Percentiles rank a stretch among this genome's conserved stretches.
phyloP scores from a whole-genome alignment of 1,139 yeast species.

The Geotrichum klebahnii region DNA sequence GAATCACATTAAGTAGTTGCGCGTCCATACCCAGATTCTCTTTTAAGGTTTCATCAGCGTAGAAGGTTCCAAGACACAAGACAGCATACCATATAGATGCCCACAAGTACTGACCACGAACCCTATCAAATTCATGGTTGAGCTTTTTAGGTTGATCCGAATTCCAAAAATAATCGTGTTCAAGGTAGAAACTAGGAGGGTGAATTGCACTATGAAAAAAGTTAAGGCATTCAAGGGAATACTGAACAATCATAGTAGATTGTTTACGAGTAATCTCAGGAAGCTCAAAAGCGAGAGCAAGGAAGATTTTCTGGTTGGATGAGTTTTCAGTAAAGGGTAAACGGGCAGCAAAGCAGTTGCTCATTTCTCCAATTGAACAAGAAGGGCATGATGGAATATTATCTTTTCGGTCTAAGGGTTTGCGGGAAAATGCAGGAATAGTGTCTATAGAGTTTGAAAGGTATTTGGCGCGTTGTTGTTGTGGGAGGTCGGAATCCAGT shows the following conservation, averaged over 20 bases:
- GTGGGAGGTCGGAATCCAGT: neutral
- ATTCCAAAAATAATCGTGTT: constrained; percentile 25
- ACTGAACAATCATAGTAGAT: constrained; percentile 19
- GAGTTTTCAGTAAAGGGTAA: constrained; percentile 20
- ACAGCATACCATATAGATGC: constrained; percentile 39
- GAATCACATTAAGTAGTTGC: constrained; percentile 32
- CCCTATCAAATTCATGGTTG: constrained; percentile 18
- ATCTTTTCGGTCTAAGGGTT: constrained; percentile 18
- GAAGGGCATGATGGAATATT: constrained; percentile 20
- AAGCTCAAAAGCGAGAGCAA: constrained; percentile 21
- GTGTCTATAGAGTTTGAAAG: constrained; percentile 4
- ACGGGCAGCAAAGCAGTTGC: constrained; percentile 23
- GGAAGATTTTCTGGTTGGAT: constrained; percentile 17
- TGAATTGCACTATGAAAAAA: constrained; percentile 23
- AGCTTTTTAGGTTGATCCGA: constrained; percentile 20
- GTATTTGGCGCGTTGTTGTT: constrained; percentile 1
- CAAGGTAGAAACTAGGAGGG: constrained; percentile 23
- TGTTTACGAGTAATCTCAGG: constrained; percentile 22
- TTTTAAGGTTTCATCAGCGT: constrained; percentile 33
- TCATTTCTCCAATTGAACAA: constrained; percentile 23
- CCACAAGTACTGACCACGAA: constrained; percentile 35
- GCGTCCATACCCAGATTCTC: constrained; percentile 29
- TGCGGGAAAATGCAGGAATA: constrained; percentile 21
- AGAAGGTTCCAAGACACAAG: constrained; percentile 38
- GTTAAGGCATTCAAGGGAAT: constrained; percentile 20